Conservation (phyloP, 768 basidiomycete genomes). For the Leccinum imitatum region DNA sequence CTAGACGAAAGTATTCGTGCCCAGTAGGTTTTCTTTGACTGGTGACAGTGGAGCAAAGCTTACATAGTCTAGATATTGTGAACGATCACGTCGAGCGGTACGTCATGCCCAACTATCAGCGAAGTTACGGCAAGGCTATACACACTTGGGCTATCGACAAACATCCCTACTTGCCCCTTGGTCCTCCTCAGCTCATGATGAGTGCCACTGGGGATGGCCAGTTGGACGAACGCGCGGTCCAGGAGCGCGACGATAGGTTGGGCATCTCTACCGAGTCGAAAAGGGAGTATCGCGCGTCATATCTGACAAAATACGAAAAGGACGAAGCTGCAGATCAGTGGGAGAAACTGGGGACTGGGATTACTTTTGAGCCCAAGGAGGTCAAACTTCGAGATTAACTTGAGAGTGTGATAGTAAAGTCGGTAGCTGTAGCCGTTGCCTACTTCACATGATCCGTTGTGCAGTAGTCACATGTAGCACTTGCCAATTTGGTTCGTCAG, state of each 20-base stretch:
- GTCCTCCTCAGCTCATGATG: slow-evolving; percentile 49
- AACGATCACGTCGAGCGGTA: slow-evolving; percentile 39
- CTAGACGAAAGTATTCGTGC: slow-evolving; percentile 27
- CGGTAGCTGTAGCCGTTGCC: neutral
- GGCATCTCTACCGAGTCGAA: slow-evolving; percentile 31
- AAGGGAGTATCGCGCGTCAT: slow-evolving; percentile 33
- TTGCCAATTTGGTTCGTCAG: slow-evolving; percentile 11
- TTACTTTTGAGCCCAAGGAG: slow-evolving; percentile 35
- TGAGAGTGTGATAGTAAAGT: neutral
- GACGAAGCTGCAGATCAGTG: slow-evolving; percentile 38
- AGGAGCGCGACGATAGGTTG: slow-evolving; percentile 31
- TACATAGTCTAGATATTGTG: slow-evolving; percentile 19
- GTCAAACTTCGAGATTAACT: slow-evolving; percentile 16
- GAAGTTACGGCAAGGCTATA: slow-evolving; percentile 47
- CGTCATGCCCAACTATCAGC: slow-evolving; percentile 44
- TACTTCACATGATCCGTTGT: neutral
- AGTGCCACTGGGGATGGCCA: slow-evolving; percentile 40
- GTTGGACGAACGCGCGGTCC: slow-evolving; percentile 31
- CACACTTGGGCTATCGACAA: slow-evolving; percentile 41
- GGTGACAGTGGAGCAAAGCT: neutral
- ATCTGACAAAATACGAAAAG: slow-evolving; percentile 41
- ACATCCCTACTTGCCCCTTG: slow-evolving; percentile 42
- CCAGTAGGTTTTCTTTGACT: slow-evolving; percentile 15
- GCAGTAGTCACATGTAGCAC: neutral
- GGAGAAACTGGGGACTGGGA: slow-evolving; percentile 35